Percentiles rank a stretch among this genome's conserved stretches.
Evolutionary conservation across 2,329 filamentous ascomycete genomes (phyloP).

Genomic region (Fusarium graminum): DNA sequence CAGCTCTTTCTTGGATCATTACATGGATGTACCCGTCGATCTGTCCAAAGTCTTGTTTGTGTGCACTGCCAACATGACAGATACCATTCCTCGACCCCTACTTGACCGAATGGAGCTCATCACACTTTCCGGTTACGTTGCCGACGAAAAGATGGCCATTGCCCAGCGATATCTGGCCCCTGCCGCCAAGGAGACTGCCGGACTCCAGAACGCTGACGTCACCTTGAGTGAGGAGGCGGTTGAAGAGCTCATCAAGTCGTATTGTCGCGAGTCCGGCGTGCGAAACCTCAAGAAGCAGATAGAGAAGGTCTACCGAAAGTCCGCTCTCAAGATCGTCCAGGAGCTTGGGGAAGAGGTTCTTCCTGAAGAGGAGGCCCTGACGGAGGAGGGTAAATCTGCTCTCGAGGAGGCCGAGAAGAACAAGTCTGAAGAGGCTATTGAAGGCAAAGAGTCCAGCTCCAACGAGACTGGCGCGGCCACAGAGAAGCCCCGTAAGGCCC

Average conservation of each 20-base stretch:
- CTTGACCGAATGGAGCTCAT: conserved; percentile 99
- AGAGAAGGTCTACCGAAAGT: conserved; percentile 98
- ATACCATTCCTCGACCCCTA: conserved; percentile 94
- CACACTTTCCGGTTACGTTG: conserved; percentile 93
- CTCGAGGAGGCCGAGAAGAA: conserved; percentile 79
- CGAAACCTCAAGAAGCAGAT: conserved; percentile 99
- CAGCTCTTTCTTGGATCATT: conserved; percentile 96
- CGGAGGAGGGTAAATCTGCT: conserved; percentile 85
- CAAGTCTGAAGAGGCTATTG: conserved; percentile 70
- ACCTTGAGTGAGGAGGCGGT: conserved; percentile 87
- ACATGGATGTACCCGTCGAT: conserved; percentile 98
- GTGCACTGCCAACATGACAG: conserved; percentile 98
- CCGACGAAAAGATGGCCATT: conserved; percentile 99
- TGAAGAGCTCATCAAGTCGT: conserved; percentile 97
- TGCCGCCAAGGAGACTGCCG: conserved; percentile 92
- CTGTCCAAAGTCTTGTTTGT: conserved; percentile 98
- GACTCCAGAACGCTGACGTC: conserved; percentile 92
- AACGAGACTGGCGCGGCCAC: conserved; percentile 59
- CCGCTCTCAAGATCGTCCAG: conserved; percentile 95
- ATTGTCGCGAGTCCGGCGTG: conserved; percentile 96
- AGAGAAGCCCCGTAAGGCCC: conserved; percentile 78
- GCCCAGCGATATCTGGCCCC: conserved; percentile 93
- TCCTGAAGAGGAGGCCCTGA: conserved; percentile 84
- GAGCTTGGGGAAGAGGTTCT: conserved; percentile 89
- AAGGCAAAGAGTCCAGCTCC: conserved; percentile 52